Evolutionary conservation across 345 rosid genomes (phyloP), one percentile per base, ranked within the genome.

Genomic region (Noccaea caerulescens): DNA sequence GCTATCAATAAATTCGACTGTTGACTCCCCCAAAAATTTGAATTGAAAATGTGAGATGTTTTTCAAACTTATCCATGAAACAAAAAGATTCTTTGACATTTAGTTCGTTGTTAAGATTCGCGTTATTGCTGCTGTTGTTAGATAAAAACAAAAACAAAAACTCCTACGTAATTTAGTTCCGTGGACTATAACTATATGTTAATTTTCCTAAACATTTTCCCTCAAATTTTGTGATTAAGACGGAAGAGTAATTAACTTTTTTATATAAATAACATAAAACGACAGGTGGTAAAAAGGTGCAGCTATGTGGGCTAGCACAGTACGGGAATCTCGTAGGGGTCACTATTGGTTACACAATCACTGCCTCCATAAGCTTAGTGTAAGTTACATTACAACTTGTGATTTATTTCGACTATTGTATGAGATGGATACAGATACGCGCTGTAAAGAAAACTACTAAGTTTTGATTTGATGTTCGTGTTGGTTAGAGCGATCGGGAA

Each of bases 351-450:
- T 93, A 91, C 81, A 93, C 94, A 25, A 93, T 93, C 76, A 91
- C 98, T 53, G 91, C 94, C 10, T 89, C 98, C 13, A 86, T 91
- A 46, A 93, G 98, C 76, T 86, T 93, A 85, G 91, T 86, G 98
- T 93, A 82, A 88, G 97, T 74, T 34, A 7, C 38, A 16, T 3
- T 27, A 27, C 44, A 16, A 43, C 16, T 30, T 41, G n/a, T 58
- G 23, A 27, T 25, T 45, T 16, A 25, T 45, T 55, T 55, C 32
- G 7, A 63, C 34, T 56, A 16, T 33, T 10, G 10, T 12, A 30
- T 27, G 44, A 16, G n/a, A 72, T 65, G 11, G 41, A 33, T 20
- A 51, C 9, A 54, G 6, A 3, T 37, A 51, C 36, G 14, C 30
- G 58, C 38, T 65, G 9, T 38, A n/a, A 12, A 7, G 13, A 25